A percentile compares a stretch with the other conserved stretches of the same genome.
Conservation (phyloP, 2,329 filamentous ascomycete genomes). For the Fusarium pseudoanthophilum region DNA sequence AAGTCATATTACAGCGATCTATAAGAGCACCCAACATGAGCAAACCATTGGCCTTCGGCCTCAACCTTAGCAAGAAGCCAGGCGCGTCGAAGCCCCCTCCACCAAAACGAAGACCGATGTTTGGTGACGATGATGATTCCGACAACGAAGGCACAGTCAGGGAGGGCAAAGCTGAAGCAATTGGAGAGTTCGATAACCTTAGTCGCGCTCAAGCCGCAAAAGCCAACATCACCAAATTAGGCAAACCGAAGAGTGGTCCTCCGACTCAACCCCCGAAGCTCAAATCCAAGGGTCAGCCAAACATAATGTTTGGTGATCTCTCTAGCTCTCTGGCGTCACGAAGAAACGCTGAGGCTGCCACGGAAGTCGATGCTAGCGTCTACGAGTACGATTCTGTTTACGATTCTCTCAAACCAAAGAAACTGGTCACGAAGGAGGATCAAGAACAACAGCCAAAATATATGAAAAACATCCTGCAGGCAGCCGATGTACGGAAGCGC, state of each 20-base stretch:
- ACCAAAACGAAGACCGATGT: constrained; percentile 64
- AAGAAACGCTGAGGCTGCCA: constrained; percentile 71
- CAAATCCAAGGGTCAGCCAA: constrained; percentile 55
- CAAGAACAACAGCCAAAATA: constrained; percentile 78
- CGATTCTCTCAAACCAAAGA: constrained; percentile 77
- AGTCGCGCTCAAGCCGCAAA: constrained; percentile 39
- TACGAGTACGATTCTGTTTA: constrained; percentile 90
- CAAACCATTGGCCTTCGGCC: constrained; percentile 65
- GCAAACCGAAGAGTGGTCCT: constrained; percentile 49
- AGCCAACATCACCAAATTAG: constrained; percentile 44
- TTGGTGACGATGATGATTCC: constrained; percentile 66
- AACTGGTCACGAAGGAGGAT: constrained; percentile 64
- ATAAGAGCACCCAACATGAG: constrained; percentile 51
- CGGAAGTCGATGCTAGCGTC: constrained; percentile 75
- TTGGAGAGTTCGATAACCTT: constrained; percentile 72
- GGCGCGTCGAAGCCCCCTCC: constrained; percentile 60
- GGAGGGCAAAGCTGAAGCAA: constrained; percentile 61
- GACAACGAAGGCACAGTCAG: constrained; percentile 59
- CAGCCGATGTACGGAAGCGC: constrained; percentile 80
- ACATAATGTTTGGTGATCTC: constrained; percentile 70
- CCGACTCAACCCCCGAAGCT: constrained; percentile 56
- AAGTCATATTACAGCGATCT: not conserved
- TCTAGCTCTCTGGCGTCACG: constrained; percentile 72
- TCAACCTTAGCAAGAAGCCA: constrained; percentile 70
- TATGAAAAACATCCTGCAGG: constrained; percentile 77